Evolutionary conservation across 1,139 yeast genomes (phyloP), one percentile per base, ranked within the genome.

Genomic region (Debaryomycetaceae sp.): DNA sequence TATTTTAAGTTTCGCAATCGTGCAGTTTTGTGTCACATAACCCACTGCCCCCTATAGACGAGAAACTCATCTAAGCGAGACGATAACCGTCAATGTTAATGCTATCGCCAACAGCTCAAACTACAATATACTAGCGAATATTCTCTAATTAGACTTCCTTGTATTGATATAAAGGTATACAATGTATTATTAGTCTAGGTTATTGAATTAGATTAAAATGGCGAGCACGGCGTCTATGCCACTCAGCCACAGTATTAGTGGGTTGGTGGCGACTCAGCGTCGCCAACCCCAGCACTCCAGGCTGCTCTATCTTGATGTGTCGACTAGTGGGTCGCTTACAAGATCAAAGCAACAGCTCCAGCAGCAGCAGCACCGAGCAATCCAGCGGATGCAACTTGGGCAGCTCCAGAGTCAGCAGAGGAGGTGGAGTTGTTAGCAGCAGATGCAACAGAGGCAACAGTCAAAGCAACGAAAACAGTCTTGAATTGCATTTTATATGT

Each of bases 281-380:
- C 31, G 31, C 31, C 31, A 27, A 11, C 31, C 11, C 31, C 31
- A 36, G 8, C 38, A 34, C 23, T 27, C 37, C 37, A 7, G 9
- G n/a, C 22, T 13, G 23, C 5, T 34, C 37, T 17, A 34, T 13
- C 13, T 34, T 14, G 37, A 34, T 38, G 13, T 14, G 11, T 11
- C 11, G 6, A n/a, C 36, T 7, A 14, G n/a, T 38, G 8, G 14
- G 20, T 14, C 14, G 42, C 58, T 58, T 60, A 62, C 53, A 62
- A 58, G 49, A 62, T 56, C 52, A 61, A 57, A 55, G 66, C 65
- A 46, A 60, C 63, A 57, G 65, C 66, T 45, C 64, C 66, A 42
- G 66, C 66, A 44, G 64, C 65, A 47, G 60, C 63, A 44, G 63
- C 65, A 49, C 64, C 66, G 40, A 52, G 43, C 38, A 53, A 43